Percentiles rank a stretch among this genome's conserved stretches.
phyloP scores from a whole-genome alignment of 768 basidiomycete species.

The Suillus brevipes region DNA sequence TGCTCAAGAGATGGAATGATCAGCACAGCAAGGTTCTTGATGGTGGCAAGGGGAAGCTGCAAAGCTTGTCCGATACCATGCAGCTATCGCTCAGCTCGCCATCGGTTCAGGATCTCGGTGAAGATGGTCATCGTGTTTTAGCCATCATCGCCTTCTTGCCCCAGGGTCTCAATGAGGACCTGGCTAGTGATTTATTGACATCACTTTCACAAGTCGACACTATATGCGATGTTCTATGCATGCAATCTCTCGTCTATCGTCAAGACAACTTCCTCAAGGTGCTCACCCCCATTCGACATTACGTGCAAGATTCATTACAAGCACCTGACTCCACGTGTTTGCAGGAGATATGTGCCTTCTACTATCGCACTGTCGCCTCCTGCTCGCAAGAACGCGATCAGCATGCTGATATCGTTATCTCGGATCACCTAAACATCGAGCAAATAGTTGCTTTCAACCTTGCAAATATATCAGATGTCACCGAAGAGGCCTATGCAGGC shows the following conservation, averaged over 20 bases:
- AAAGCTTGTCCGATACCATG: too few relatives aligned
- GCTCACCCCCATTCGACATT: conserved; percentile 3
- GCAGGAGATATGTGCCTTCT: not conserved
- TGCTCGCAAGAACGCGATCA: not conserved
- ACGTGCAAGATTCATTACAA: not conserved
- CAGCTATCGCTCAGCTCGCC: too few relatives aligned
- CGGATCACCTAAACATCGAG: not conserved
- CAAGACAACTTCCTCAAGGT: not conserved
- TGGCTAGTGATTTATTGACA: not conserved
- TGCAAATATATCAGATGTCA: too few relatives aligned
- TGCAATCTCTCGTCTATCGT: not conserved
- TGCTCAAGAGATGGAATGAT: not conserved
- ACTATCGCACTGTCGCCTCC: not conserved
- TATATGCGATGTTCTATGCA: not conserved
- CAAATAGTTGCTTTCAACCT: not conserved
- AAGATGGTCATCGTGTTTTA: too few relatives aligned
- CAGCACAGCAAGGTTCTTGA: not conserved
- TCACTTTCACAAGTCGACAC: not conserved
- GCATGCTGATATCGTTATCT: not conserved
- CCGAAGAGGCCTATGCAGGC: not conserved
- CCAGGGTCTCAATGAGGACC: not conserved
- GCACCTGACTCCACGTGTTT: not conserved
- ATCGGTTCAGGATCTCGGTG: too few relatives aligned
- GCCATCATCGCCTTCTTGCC: conserved; percentile 3
- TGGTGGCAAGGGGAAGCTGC: too few relatives aligned